These are phyloP conservation scores for Myxozyma neglecta DNA, from an alignment of 805 yeast genomes.

Conservation along the genomic window DNA sequence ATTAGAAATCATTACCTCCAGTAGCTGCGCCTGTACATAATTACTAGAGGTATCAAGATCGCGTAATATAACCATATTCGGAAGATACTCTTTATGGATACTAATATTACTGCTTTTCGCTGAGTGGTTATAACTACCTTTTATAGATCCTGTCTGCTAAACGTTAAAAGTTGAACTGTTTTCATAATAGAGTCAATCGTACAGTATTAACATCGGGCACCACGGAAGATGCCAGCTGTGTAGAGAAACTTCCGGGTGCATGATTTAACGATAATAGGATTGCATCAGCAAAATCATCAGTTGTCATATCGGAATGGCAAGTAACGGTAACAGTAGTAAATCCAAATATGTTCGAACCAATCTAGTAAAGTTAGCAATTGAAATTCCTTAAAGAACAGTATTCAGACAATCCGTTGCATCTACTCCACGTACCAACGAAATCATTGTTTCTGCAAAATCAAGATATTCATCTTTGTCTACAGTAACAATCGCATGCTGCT, in stretches of 20 bases:
- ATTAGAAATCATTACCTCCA: slow-evolving; percentile 14
- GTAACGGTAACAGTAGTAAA: slow-evolving; percentile 12
- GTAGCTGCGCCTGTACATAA: slow-evolving; percentile 27
- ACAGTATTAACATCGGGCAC: not conserved
- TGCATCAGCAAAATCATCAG: slow-evolving; percentile 22
- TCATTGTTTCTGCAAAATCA: slow-evolving; percentile 24
- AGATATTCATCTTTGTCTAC: slow-evolving; percentile 18
- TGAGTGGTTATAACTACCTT: not conserved
- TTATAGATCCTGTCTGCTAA: slow-evolving; percentile 3
- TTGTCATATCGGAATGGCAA: slow-evolving; percentile 18
- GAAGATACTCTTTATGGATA: not conserved
- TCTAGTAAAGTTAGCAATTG: slow-evolving; percentile 6
- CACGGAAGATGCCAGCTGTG: not conserved
- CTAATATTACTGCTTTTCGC: not conserved
- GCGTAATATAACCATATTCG: slow-evolving; percentile 22
- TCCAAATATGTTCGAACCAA: slow-evolving; percentile 28
- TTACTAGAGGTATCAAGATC: slow-evolving; percentile 22
- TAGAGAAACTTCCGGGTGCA: slow-evolving; percentile 15
- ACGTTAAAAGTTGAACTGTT: not conserved
- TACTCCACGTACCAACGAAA: slow-evolving; percentile 12
- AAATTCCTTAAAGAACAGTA: not conserved
- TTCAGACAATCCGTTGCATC: not conserved
- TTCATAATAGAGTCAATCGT: not conserved
- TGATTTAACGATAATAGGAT: slow-evolving; percentile 4
- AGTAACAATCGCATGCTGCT: slow-evolving; percentile 25